phyloP scores from a whole-genome alignment of 2,329 filamentous ascomycete genomes.

The Endoconidiophora laricicola region DNA sequence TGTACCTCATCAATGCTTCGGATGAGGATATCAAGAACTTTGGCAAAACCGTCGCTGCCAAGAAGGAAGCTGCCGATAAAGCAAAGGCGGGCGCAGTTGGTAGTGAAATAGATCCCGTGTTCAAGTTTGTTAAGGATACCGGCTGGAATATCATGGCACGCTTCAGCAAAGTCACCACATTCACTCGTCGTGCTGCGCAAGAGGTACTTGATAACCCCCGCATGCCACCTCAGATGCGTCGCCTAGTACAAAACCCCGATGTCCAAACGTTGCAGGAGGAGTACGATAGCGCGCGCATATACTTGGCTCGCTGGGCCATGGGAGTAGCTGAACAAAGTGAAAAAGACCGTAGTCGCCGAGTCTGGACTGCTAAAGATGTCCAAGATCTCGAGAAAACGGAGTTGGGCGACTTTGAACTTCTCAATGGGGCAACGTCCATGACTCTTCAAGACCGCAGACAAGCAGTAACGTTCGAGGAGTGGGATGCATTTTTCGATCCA shows the following conservation, averaged over 20 bases:
- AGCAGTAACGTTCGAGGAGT: conserved; percentile 66
- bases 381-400: conserved; percentile 88
- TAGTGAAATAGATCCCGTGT: conserved; percentile 69
- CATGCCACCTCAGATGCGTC: conserved; percentile 71
- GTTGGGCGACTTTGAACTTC: conserved; percentile 86
- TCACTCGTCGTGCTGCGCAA: conserved; percentile 80
- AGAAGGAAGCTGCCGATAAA: conserved; percentile 19
- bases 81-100: conserved; percentile 25
- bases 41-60: conserved; percentile 25
- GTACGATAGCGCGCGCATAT: conserved; percentile 89
- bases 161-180: conserved; percentile 92
- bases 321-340: conserved; percentile 96
- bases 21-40: conserved; percentile 75
- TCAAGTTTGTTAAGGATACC: conserved; percentile 85
- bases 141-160: conserved; percentile 95
- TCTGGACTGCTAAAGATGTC: conserved; percentile 87
- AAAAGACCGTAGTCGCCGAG: conserved; percentile 63
- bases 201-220: conserved; percentile 84
- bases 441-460: conserved; percentile 62
- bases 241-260: conserved; percentile 76
- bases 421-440: conserved; percentile 62
- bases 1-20: conserved; percentile 78
- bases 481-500: conserved; percentile 76
- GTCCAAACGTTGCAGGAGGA: conserved; percentile 92
- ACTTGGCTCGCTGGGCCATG: conserved; percentile 95